A percentile compares a stretch with the other conserved stretches of the same genome.
Conservation (phyloP, 805 yeast species). For the Millerago galiae region DNA sequence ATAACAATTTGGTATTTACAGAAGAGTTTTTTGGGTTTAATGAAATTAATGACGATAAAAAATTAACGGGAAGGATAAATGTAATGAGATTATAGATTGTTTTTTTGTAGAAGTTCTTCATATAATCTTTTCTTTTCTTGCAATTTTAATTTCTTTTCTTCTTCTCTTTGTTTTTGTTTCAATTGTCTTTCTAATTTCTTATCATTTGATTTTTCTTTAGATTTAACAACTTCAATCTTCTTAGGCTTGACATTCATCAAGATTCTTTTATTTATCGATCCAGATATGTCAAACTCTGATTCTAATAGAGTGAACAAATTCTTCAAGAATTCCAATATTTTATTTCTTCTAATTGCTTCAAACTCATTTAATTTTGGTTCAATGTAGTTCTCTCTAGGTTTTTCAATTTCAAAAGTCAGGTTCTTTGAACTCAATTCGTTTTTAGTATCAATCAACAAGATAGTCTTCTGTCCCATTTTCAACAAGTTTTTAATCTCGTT, state of each 20-base stretch:
- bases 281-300: conserved; percentile 23
- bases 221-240: conserved; percentile 10
- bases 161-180: conserved; percentile 20
- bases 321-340: conserved; percentile 25
- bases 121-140: conserved; percentile 13
- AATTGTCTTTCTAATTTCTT: conserved; percentile 18
- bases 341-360: conserved; percentile 30
- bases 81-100: conserved; percentile 8
- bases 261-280: conserved; percentile 23
- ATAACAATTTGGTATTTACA: conserved; percentile 30
- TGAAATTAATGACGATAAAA: conserved; percentile 20
- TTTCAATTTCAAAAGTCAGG: conserved; percentile 6
- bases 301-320: conserved; percentile 24
- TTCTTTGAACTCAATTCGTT: conserved; percentile 13
- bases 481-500: conserved; percentile 42
- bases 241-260: conserved; percentile 25
- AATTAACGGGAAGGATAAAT: conserved; percentile 28
- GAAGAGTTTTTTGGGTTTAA: conserved; percentile 31
- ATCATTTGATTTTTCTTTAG: conserved; percentile 11
- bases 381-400: conserved; percentile 13
- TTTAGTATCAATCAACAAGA: conserved; percentile 36
- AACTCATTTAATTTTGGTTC: conserved; percentile 22
- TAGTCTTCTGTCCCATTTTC: conserved; percentile 34
- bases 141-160: conserved; percentile 17
- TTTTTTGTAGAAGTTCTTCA: conserved; percentile 6